Percentiles rank a stretch among this genome's conserved stretches.
These are phyloP conservation scores for Annulohypoxylon stygium DNA, from an alignment of 495 filamentous ascomycete genomes.

Conservation along the genomic window DNA sequence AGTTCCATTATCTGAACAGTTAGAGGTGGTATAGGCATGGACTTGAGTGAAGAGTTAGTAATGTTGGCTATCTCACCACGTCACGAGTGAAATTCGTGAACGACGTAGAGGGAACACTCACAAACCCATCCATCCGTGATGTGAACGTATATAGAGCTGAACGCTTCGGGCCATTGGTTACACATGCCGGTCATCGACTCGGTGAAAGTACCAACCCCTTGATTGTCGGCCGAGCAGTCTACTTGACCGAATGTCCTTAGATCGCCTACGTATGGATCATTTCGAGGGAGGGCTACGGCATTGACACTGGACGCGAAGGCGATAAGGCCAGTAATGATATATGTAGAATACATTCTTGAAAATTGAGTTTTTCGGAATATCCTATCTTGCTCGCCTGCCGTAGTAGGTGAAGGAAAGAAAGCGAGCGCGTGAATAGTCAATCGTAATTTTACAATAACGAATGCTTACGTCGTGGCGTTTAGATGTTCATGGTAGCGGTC, in stretches of 20 bases:
- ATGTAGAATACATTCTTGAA: slow-evolving; percentile 26
- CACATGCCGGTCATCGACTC: slow-evolving; percentile 37
- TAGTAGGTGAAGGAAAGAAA: background rate
- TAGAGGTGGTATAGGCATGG: slow-evolving; percentile 21
- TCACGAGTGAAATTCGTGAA: background rate
- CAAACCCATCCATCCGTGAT: slow-evolving; percentile 31
- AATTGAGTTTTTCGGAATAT: background rate
- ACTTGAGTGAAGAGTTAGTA: slow-evolving; percentile 27
- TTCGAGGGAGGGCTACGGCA: slow-evolving; percentile 8
- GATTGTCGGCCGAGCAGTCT: slow-evolving; percentile 32
- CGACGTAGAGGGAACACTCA: slow-evolving; percentile 9
- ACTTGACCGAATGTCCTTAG: slow-evolving; percentile 29
- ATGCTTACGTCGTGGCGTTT: background rate
- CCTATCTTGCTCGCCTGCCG: background rate
- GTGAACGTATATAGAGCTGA: slow-evolving; percentile 36
- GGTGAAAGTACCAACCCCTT: slow-evolving; percentile 42
- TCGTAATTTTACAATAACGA: slow-evolving; percentile 29
- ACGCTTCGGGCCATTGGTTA: slow-evolving; percentile 12
- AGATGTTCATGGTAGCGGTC: slow-evolving; percentile 8
- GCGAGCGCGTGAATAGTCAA: background rate
- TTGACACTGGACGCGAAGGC: slow-evolving; percentile 14
- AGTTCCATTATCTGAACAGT: slow-evolving; percentile 29
- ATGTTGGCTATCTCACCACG: background rate
- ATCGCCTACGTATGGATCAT: slow-evolving; percentile 38
- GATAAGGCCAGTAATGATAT: slow-evolving; percentile 2